These are phyloP conservation scores for Tricholoma flavovirens DNA, from an alignment of 768 basidiomycete species.

Conservation along the genomic window DNA sequence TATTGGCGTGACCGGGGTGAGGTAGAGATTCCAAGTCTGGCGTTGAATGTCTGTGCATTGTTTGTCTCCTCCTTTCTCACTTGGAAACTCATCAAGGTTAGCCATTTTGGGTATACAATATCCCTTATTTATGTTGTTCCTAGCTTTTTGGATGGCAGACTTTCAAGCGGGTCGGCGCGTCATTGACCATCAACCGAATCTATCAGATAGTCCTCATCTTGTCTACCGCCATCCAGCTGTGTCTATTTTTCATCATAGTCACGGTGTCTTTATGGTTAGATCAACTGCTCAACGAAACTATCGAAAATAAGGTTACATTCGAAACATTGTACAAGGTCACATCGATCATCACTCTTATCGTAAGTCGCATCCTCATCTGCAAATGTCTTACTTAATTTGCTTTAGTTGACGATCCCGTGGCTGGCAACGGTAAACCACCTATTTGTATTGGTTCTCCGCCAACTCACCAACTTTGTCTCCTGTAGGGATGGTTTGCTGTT, in stretches of 20 bases:
- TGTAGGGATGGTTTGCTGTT: constrained; percentile 70
- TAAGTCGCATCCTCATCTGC: constrained; percentile 31
- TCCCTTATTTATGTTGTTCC: background rate
- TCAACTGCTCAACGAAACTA: constrained; percentile 61
- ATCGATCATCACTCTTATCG: constrained; percentile 51
- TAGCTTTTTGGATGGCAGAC: constrained; percentile 83
- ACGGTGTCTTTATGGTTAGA: constrained; percentile 75
- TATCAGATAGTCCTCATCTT: constrained; percentile 69
- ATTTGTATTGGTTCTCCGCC: background rate
- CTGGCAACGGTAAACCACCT: constrained; percentile 42
- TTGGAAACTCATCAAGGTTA: constrained; percentile 70
- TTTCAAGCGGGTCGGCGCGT: constrained; percentile 81
- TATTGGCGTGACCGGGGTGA: constrained; percentile 60
- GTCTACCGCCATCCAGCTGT: constrained; percentile 71
- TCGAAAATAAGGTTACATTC: constrained; percentile 46
- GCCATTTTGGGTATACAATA: background rate
- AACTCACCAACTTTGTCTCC: constrained; percentile 2
- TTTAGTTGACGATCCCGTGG: constrained; percentile 66
- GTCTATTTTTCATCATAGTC: constrained; percentile 68
- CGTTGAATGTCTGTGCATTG: constrained; percentile 55
- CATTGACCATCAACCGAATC: constrained; percentile 61
- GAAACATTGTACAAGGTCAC: constrained; percentile 47
- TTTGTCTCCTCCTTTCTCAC: constrained; percentile 59
- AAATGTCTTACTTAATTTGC: constrained; percentile 2
- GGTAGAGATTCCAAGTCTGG: constrained; percentile 62